phyloP scores from a whole-genome alignment of 169 alveolate genomes.

The Plasmodium berghei region DNA sequence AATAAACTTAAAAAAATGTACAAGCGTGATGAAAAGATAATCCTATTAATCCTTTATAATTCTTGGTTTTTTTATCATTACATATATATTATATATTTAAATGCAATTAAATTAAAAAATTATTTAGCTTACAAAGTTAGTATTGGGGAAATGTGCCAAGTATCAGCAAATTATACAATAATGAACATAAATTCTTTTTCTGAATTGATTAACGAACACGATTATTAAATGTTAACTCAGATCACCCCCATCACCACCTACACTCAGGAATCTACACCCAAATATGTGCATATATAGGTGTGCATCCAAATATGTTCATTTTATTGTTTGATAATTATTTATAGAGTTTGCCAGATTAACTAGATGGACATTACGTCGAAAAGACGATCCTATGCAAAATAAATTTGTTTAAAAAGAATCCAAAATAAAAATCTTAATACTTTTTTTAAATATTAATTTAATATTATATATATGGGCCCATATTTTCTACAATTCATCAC shows the following conservation, averaged over 20 bases:
- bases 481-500: too few species aligned
- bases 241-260: background rate
- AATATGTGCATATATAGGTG: too few species aligned
- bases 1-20: constrained; percentile 23
- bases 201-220: constrained; percentile 24
- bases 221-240: background rate
- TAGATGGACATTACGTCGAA: too few species aligned
- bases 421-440: too few species aligned
- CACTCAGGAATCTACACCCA: too few species aligned
- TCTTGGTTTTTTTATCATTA: constrained; percentile 61
- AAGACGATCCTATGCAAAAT: too few species aligned
- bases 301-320: too few species aligned
- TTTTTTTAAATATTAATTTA: too few species aligned
- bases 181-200: constrained; percentile 34
- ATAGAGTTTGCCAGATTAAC: too few species aligned
- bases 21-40: constrained; percentile 30
- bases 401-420: too few species aligned
- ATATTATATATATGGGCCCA: too few species aligned
- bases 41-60: constrained; percentile 20
- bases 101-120: constrained; percentile 32
- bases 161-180: constrained; percentile 52
- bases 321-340: too few species aligned
- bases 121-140: constrained; percentile 35
- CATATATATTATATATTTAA: constrained; percentile 36
- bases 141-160: constrained; percentile 22